phyloP scores from a whole-genome alignment of 192 early-diverging fungal species.

The Backusella parvicylindrica region DNA sequence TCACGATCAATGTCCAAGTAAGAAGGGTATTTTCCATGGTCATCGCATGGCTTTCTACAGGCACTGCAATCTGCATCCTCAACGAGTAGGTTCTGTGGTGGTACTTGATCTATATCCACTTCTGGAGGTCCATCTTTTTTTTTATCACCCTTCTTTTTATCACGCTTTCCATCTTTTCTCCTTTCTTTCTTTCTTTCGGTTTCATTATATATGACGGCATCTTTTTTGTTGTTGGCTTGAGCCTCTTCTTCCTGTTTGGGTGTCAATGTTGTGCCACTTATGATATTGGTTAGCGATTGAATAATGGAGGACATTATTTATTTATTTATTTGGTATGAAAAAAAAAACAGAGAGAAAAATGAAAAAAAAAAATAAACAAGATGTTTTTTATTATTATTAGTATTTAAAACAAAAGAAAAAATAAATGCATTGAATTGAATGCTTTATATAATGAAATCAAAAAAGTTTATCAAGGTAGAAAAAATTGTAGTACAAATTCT shows the following conservation, averaged over 20 bases:
- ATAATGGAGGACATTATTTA: background rate
- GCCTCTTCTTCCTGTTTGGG: background rate
- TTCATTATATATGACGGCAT: background rate
- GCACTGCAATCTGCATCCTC: conserved; percentile 34
- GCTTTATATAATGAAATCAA: background rate
- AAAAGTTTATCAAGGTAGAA: background rate
- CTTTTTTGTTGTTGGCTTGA: background rate
- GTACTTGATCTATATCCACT: conserved; percentile 27
- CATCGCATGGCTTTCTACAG: conserved; percentile 44
- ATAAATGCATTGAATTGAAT: background rate
- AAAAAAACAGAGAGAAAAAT: no score
- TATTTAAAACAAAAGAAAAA: background rate
- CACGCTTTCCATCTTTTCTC: background rate
- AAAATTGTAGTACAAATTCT: background rate
- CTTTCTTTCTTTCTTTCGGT: background rate
- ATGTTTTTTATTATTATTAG: no score
- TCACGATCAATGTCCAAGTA: conserved; percentile 51
- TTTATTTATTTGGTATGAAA: no score
- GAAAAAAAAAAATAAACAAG: background rate
- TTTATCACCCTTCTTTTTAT: background rate
- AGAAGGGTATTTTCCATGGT: conserved; percentile 45
- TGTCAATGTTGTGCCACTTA: background rate
- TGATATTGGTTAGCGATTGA: background rate
- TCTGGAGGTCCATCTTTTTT: background rate
- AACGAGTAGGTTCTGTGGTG: conserved; percentile 12